phyloP scores from a whole-genome alignment of 257 asterid genomes.

The Gardenia jasminoides region DNA sequence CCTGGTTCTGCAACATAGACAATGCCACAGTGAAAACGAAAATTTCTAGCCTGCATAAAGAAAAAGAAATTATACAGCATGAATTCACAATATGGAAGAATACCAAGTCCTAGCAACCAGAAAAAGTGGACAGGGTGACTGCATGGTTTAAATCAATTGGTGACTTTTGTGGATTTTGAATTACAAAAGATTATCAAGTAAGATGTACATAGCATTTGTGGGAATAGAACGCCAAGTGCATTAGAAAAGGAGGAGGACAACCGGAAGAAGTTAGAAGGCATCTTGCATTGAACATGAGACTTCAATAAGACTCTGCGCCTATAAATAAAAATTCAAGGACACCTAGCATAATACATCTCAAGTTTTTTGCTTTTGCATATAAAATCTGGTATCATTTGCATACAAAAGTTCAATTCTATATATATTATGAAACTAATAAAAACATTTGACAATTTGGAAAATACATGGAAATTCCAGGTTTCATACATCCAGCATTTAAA shows the following conservation, averaged over 20 bases:
- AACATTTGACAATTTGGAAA: not conserved
- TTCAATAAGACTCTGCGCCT: not conserved
- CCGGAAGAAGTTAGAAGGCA: not conserved
- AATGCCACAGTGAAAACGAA: slow-evolving; percentile 92
- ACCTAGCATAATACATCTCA: not conserved
- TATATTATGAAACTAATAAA: too few species aligned
- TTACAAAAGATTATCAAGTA: not conserved
- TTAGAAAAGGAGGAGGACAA: not conserved
- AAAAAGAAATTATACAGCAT: slow-evolving; percentile 17
- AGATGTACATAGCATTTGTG: not conserved
- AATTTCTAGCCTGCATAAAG: slow-evolving; percentile 86
- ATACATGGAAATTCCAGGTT: not conserved
- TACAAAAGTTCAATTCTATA: too few species aligned
- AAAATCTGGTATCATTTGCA: not conserved
- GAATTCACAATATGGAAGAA: slow-evolving; percentile 16
- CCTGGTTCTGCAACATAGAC: slow-evolving; percentile 98
- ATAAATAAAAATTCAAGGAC: not conserved
- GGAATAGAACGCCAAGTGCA: not conserved
- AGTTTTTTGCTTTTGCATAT: not conserved
- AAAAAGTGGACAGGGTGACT: not conserved
- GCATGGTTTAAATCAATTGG: not conserved
- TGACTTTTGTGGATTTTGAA: too few species aligned
- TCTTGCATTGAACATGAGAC: not conserved
- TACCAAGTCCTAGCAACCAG: not conserved
- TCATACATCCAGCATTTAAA: not conserved